These are phyloP conservation scores for Gautieria morchelliformis DNA, from an alignment of 768 basidiomycete genomes.

Conservation along the genomic window DNA sequence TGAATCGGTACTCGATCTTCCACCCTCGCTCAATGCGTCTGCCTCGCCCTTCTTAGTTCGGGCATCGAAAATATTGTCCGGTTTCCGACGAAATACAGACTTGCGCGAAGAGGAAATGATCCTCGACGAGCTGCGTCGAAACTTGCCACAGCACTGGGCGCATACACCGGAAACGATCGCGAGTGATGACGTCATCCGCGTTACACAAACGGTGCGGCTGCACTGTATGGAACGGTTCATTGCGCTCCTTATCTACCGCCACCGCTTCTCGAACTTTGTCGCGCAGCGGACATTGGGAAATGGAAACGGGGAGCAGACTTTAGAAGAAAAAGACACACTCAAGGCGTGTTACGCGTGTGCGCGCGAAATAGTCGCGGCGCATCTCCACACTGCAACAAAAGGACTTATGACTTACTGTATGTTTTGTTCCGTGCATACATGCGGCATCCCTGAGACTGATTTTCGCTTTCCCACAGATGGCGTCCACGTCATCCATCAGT, in stretches of 20 bases:
- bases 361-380: slow-evolving; percentile 70
- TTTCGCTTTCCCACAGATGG: slow-evolving; percentile 46
- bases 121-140: slow-evolving; percentile 67
- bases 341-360: slow-evolving; percentile 67
- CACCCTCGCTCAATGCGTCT: slow-evolving; percentile 20
- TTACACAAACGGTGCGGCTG: slow-evolving; percentile 81
- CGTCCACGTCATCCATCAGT: slow-evolving; percentile 90
- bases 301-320: slow-evolving; percentile 43
- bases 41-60: slow-evolving; percentile 75
- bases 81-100: slow-evolving; percentile 50
- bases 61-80: slow-evolving; percentile 60
- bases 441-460: background rate
- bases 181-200: slow-evolving; percentile 77
- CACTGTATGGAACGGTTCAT: slow-evolving; percentile 85
- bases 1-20: slow-evolving; percentile 79
- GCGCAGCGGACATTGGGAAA: slow-evolving; percentile 23
- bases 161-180: slow-evolving; percentile 73
- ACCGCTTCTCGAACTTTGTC: slow-evolving; percentile 71
- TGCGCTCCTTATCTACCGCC: slow-evolving; percentile 80
- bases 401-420: slow-evolving; percentile 91
- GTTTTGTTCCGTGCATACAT: slow-evolving; percentile 22
- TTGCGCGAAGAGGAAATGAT: slow-evolving; percentile 68
- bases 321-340: slow-evolving; percentile 73
- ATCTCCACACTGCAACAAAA: slow-evolving; percentile 78
- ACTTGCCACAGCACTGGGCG: slow-evolving; percentile 68